Conservation (phyloP, 495 filamentous ascomycete genomes). For the Penicillium antarcticum region DNA sequence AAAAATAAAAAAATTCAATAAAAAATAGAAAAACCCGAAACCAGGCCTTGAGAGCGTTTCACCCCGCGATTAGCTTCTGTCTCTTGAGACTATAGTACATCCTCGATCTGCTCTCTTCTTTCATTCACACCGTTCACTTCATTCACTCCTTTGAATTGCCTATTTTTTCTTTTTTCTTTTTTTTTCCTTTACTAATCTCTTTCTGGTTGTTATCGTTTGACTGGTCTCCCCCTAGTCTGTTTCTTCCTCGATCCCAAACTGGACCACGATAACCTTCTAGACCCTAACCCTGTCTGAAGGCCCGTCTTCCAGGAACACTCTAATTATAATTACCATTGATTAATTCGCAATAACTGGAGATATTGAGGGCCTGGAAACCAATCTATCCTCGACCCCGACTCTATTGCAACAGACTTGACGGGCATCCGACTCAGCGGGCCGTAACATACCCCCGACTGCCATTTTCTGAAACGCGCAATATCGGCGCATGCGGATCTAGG, state of each 20-base stretch:
- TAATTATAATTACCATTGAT: slow-evolving; percentile 30
- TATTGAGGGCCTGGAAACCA: slow-evolving; percentile 11
- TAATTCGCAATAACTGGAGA: slow-evolving; percentile 17
- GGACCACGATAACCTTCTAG: slow-evolving; percentile 16
- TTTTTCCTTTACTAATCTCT: slow-evolving; percentile 13
- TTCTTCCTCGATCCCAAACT: slow-evolving; percentile 13
- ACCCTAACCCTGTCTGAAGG: slow-evolving; percentile 7
- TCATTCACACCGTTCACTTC: slow-evolving; percentile 17
- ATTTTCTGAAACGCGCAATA: slow-evolving; percentile 24
- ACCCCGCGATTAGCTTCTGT: slow-evolving; percentile 39
- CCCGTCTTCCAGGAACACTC: slow-evolving; percentile 19
- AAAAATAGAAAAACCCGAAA: slow-evolving; percentile 16
- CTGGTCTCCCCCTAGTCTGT: slow-evolving; percentile 3
- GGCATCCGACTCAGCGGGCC: slow-evolving; percentile 6
- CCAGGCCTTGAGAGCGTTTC: slow-evolving; percentile 26
- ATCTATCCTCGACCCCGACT: slow-evolving; percentile 26
- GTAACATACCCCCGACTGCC: slow-evolving; percentile 4
- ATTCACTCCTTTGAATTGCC: slow-evolving; percentile 28
- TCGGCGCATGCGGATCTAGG: slow-evolving; percentile 21
- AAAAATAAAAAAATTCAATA: slow-evolving; percentile 6
- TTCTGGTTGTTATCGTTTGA: slow-evolving; percentile 6
- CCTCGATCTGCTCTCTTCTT: slow-evolving; percentile 15
- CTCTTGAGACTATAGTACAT: slow-evolving; percentile 26
- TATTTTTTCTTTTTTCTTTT: slow-evolving; percentile 19
- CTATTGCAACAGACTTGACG: slow-evolving; percentile 11